phyloP scores from a whole-genome alignment of 2,329 filamentous ascomycete genomes.

The Ophiostoma novo-ulmi region DNA sequence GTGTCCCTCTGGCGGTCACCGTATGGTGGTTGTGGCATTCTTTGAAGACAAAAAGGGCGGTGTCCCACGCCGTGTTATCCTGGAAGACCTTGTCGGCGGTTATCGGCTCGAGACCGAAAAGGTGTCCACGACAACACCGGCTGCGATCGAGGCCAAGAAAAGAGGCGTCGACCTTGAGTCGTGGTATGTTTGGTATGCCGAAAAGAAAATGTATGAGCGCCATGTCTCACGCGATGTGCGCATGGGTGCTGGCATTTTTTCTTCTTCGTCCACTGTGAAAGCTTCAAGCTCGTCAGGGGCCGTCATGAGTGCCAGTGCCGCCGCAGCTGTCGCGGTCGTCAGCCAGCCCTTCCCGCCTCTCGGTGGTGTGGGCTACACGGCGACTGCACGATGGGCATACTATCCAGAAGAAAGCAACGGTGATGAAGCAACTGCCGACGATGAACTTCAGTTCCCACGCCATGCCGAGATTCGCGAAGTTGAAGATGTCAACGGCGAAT shows the following conservation, averaged over 20 bases:
- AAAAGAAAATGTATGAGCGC: conserved; percentile 39
- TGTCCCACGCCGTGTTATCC: conserved; percentile 62
- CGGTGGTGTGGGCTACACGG: conserved; percentile 63
- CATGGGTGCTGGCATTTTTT: conserved; percentile 30
- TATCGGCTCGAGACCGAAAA: conserved; percentile 59
- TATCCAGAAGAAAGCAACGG: conserved; percentile 54
- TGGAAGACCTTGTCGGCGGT: conserved; percentile 73
- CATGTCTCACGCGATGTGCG: conserved; percentile 50
- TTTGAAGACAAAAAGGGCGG: conserved; percentile 51
- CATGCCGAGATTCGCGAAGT: conserved; percentile 78
- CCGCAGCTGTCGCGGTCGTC: conserved; percentile 30
- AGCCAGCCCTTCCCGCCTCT: conserved; percentile 60
- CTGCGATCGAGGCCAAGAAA: conserved; percentile 15
- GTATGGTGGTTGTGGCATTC: conserved; percentile 78
- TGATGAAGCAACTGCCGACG: conserved; percentile 57
- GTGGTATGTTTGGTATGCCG: conserved; percentile 33
- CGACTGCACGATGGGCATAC: conserved; percentile 69
- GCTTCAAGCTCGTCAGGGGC: neutral
- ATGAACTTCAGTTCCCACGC: conserved; percentile 80
- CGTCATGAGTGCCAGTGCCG: conserved; percentile 25
- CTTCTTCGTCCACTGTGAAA: neutral
- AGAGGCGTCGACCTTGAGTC: conserved; percentile 16
- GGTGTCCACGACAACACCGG: conserved; percentile 31
- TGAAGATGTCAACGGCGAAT: conserved; percentile 84
- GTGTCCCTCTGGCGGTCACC: conserved; percentile 66